Conservation (phyloP, 345 rosid genomes). For the Citrus inodora region DNA sequence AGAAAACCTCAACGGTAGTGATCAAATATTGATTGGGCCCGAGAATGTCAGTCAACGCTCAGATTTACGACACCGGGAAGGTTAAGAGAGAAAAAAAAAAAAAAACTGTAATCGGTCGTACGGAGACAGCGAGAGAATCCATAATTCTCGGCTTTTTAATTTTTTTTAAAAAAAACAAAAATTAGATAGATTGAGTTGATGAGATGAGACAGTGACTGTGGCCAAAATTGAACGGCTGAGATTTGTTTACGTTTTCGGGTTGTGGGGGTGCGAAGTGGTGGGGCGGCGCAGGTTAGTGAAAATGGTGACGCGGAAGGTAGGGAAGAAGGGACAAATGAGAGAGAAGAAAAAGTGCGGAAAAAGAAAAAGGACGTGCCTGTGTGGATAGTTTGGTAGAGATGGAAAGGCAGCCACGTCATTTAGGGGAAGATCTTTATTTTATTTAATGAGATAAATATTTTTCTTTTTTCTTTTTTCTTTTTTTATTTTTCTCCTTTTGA, state of each 20-base stretch:
- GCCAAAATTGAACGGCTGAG: constrained; percentile 20
- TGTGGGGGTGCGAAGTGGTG: constrained; percentile 16
- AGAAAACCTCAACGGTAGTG: constrained; percentile 6
- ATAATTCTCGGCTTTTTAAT: background rate
- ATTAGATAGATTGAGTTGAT: background rate
- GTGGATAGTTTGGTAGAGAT: constrained; percentile 60
- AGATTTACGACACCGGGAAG: constrained; percentile 18
- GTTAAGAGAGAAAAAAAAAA: background rate
- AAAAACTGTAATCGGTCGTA: background rate
- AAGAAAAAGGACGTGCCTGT: background rate
- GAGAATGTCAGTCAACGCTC: constrained; percentile 1
- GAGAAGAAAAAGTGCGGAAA: constrained; percentile 32
- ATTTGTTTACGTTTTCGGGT: background rate
- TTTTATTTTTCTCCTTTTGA: background rate
- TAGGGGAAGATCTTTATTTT: background rate
- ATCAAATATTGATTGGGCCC: constrained; percentile 10
- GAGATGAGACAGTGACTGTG: background rate
- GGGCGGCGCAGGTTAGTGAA: constrained; percentile 14
- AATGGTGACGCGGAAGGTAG: constrained; percentile 35
- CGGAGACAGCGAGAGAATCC: background rate
- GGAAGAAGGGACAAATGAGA: background rate
- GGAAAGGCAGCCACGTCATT: constrained; percentile 58
- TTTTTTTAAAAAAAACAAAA: background rate
- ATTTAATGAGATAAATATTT: background rate
- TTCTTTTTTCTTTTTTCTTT: no score